Evolutionary conservation across 257 asterid genomes (phyloP), one percentile per base, ranked within the genome.

Genomic region (Ajuga chamaepitys): DNA sequence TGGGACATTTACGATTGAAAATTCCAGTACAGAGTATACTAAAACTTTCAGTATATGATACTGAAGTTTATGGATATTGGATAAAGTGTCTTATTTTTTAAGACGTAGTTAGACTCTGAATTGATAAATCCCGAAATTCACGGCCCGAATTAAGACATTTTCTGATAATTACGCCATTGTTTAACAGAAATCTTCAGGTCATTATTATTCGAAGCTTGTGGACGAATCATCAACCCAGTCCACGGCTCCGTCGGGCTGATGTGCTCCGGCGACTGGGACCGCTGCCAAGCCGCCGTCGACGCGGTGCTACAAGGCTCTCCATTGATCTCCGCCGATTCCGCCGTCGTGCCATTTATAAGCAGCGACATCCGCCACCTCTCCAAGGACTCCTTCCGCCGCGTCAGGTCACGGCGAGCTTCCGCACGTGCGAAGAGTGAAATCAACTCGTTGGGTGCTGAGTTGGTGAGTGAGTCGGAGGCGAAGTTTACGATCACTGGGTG

Each of bases 121-220:
- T n/a, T n/a, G n/a, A n/a, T n/a, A n/a, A n/a, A n/a, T n/a, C n/a
- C n/a, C n/a, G n/a, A n/a, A n/a, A n/a, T n/a, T n/a, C n/a, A n/a
- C n/a, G n/a, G n/a, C n/a, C n/a, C n/a, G n/a, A n/a, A n/a, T n/a
- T n/a, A n/a, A n/a, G n/a, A n/a, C n/a, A n/a, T n/a, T n/a, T n/a
- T n/a, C n/a, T n/a, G n/a, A n/a, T n/a, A n/a, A n/a, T n/a, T n/a
- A n/a, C n/a, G n/a, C n/a, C n/a, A n/a, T n/a, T 13, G 0, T 14
- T 20, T 4, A 8, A 46, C 83, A 90, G 97, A 71, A 30, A 73
- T 79, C 42, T 87, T 87, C 20, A 73, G 58, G 77, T 90, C 97
- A 9, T 70, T 90, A 0, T 58, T 90, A 24, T 85, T 79, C 18
- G 97, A 90, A 64, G 97, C 97, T n/a, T 90, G 97, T 65, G 97